Evolutionary conservation across 768 basidiomycete genomes (phyloP), one percentile per base, ranked within the genome.

Genomic region (Lactarius vividus): DNA sequence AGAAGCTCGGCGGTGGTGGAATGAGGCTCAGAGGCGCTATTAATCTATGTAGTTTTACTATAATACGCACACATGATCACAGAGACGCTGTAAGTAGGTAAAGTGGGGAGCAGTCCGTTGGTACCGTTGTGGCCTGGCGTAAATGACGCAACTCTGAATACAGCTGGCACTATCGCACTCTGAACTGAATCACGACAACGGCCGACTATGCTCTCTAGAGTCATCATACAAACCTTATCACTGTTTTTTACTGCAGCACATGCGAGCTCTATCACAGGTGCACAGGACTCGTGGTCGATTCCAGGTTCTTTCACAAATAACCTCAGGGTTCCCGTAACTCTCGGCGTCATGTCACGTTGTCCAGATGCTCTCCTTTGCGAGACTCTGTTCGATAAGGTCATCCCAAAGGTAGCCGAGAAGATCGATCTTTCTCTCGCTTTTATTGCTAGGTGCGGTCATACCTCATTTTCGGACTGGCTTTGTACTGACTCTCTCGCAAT

Each of bases 331-430:
- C 82, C 81, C 26, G 78, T 87, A 26, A 74, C 78, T 13, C 74
- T 86, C 44, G 84, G 84, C 46, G 87, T 88, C 65, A 88, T 88
- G 88, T 86, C 84, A 62, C 79, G 82, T 29, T 89, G 94, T 73
- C 92, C 93, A 0, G 94, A 96, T 73, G 93, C 94, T 49, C 74
- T 92, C 42, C 71, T 91, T 15, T 95, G 93, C 73, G 94, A 96
- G 75, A 77, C 81, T 6, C 79, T 89, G 0, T 92, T 94, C 75
- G 84, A 92, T 72, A 77, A 83, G 26, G 91, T 94, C 35, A 75
- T 94, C 28, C 77, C 81, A 57, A 79, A 82, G 59, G 88, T 89
- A 1, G 75, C 76, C 3, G 77, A 83, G 68, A 91, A 89, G 76
- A 79, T 95, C 54, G 80, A 90, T 67, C 72, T 96, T 8, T 82